Evolutionary conservation across 2,329 filamentous ascomycete species (phyloP), one percentile per base, ranked within the genome.

Genomic region (Ophiostoma ulmi): DNA sequence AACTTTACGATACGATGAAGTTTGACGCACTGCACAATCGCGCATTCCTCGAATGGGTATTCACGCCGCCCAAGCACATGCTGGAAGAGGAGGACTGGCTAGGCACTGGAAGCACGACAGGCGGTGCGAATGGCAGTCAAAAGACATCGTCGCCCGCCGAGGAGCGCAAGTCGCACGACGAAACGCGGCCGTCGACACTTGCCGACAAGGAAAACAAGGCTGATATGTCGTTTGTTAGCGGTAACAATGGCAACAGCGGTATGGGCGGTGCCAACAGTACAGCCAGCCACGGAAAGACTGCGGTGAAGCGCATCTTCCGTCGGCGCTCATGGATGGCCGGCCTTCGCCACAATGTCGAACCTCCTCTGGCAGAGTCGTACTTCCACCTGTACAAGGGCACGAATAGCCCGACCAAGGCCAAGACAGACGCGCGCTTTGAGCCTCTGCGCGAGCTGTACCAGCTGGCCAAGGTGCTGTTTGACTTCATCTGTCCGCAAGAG

Each of bases 1-100:
- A 99, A 81, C 86, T 99, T 2, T 99, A 99, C 79, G 95, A 99
- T 79, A 98, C 94, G 26, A 98, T 99, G 95, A 99, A 99, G 80
- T 99, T 98, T 74, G 95, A 99, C 79, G 95, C 95, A 0, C 84
- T 99, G 17, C 96, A 99, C 80, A 99, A 99, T 78, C 89, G 95
- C 2, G 92, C 93, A 73, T 99, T 99, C 77, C 83, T 99, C 4
- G 95, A 99, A 79, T 98, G 95, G 92, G 91, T 97, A 0, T 99
- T 99, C 76, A 97, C 93, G 20, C 95, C 95, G 1, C 90, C 92
- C 44, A 89, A 88, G 76, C 85, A 84, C 72, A 92, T 97, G 80
- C 82, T 94, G 13, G 91, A 91, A 70, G 91, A 94, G 69, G 89
- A 91, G 74, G 74, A 74, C 67, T 74, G 73, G 74, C 58, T 74